Evolutionary conservation across 345 rosid genomes (phyloP).

Genomic region (Noccaea bulbosa): DNA sequence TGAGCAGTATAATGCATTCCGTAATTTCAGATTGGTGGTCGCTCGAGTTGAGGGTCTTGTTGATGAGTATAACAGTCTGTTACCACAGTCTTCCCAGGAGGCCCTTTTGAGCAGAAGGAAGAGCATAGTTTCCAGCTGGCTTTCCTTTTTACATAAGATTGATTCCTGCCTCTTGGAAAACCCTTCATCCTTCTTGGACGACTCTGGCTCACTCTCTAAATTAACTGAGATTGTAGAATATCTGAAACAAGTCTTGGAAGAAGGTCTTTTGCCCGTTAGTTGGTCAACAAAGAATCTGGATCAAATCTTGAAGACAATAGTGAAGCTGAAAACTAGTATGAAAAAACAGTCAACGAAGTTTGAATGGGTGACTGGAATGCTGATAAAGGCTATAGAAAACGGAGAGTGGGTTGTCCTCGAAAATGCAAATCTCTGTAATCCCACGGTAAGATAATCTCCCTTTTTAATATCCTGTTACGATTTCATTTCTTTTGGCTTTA

Average conservation of each 20-base stretch:
- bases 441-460: slow-evolving; percentile 62
- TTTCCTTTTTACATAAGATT: slow-evolving; percentile 53
- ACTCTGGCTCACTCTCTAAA: slow-evolving; percentile 52
- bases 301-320: slow-evolving; percentile 53
- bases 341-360: slow-evolving; percentile 69
- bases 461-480: slow-evolving; percentile 23
- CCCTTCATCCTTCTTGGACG: slow-evolving; percentile 44
- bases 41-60: slow-evolving; percentile 65
- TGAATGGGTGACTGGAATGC: slow-evolving; percentile 89
- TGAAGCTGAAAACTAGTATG: slow-evolving; percentile 57
- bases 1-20: slow-evolving; percentile 89
- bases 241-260: slow-evolving; percentile 54
- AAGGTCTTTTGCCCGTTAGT: slow-evolving; percentile 46
- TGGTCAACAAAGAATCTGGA: slow-evolving; percentile 62
- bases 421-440: slow-evolving; percentile 96
- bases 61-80: slow-evolving; percentile 66
- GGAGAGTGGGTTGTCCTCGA: slow-evolving; percentile 95
- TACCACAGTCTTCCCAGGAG: slow-evolving; percentile 53
- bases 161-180: slow-evolving; percentile 49
- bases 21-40: slow-evolving; percentile 62
- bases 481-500: slow-evolving; percentile 13
- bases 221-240: slow-evolving; percentile 56
- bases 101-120: slow-evolving; percentile 47
- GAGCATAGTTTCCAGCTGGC: slow-evolving; percentile 68
- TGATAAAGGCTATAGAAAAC: slow-evolving; percentile 86